Conservation (phyloP, 2,329 filamentous ascomycete genomes). For the Metarhizium humberi region DNA sequence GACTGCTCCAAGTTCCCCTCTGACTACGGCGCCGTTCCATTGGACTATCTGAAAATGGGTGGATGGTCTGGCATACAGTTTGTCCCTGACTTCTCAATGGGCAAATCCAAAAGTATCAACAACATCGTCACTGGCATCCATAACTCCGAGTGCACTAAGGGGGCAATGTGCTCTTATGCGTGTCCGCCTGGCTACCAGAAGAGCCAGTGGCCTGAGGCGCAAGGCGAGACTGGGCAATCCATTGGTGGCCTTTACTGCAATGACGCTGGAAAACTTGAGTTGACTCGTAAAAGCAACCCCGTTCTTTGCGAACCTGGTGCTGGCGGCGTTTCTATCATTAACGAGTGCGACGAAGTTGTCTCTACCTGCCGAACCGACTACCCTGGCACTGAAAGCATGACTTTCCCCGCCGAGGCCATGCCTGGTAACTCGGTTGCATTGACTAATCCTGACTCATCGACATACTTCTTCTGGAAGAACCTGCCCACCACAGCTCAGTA, state of each 20-base stretch:
- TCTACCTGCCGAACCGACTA: slow-evolving; percentile 93
- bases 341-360: slow-evolving; percentile 58
- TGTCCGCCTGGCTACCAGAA: slow-evolving; percentile 91
- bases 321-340: slow-evolving; percentile 63
- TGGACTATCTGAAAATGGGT: slow-evolving; percentile 58
- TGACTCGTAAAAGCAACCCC: slow-evolving; percentile 59
- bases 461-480: slow-evolving; percentile 72
- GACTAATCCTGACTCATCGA: slow-evolving; percentile 62
- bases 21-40: slow-evolving; percentile 65
- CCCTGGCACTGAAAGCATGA: slow-evolving; percentile 84
- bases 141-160: slow-evolving; percentile 48
- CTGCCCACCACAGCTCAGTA: slow-evolving; percentile 82
- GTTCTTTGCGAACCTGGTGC: slow-evolving; percentile 69
- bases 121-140: slow-evolving; percentile 58
- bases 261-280: slow-evolving; percentile 58
- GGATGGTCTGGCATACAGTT: slow-evolving; percentile 78
- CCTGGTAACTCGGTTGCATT: slow-evolving; percentile 53
- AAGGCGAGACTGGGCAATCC: slow-evolving; percentile 74
- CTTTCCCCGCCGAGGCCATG: slow-evolving; percentile 59
- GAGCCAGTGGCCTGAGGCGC: slow-evolving; percentile 73
- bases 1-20: slow-evolving; percentile 67
- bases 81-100: slow-evolving; percentile 38
- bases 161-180: slow-evolving; percentile 80
- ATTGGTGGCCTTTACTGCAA: slow-evolving; percentile 83
- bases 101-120: slow-evolving; percentile 18